phyloP scores from a whole-genome alignment of 2,329 filamentous ascomycete species.

The Colletotrichum sp. region DNA sequence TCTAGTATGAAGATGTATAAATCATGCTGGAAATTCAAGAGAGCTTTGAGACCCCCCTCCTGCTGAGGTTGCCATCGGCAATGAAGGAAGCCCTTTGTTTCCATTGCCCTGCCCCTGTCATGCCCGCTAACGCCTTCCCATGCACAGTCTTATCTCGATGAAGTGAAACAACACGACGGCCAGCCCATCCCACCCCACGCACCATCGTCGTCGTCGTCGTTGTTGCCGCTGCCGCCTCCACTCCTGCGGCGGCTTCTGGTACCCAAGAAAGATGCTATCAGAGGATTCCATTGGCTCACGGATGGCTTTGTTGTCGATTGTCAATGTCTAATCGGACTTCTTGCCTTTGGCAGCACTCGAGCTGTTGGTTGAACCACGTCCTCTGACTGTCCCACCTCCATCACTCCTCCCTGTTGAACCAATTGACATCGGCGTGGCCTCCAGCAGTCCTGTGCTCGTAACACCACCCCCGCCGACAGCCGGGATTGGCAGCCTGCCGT shows the following conservation, averaged over 20 bases:
- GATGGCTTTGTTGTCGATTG: neutral
- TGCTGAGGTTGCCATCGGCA: neutral
- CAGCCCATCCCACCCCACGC: neutral
- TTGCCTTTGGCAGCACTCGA: constrained; percentile 43
- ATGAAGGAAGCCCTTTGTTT: neutral
- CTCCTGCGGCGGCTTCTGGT: neutral
- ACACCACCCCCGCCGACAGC: neutral
- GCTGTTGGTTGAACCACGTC: constrained; percentile 31
- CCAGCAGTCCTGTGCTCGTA: constrained; percentile 31
- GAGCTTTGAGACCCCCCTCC: neutral
- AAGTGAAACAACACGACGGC: neutral
- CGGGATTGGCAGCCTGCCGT: constrained; percentile 41
- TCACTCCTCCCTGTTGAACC: constrained; percentile 44
- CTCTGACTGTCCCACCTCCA: constrained; percentile 41
- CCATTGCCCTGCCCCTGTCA: neutral
- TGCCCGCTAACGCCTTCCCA: constrained; percentile 15
- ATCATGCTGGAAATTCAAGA: neutral
- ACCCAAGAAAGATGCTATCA: neutral
- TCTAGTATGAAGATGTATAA: neutral
- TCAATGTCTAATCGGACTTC: constrained; percentile 46
- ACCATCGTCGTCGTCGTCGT: neutral
- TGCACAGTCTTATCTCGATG: neutral
- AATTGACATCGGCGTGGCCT: constrained; percentile 28
- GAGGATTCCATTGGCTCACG: neutral
- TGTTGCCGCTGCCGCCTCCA: neutral